These are phyloP conservation scores for Rossbeevera mucosa DNA, from an alignment of 768 basidiomycete genomes.

Conservation along the genomic window DNA sequence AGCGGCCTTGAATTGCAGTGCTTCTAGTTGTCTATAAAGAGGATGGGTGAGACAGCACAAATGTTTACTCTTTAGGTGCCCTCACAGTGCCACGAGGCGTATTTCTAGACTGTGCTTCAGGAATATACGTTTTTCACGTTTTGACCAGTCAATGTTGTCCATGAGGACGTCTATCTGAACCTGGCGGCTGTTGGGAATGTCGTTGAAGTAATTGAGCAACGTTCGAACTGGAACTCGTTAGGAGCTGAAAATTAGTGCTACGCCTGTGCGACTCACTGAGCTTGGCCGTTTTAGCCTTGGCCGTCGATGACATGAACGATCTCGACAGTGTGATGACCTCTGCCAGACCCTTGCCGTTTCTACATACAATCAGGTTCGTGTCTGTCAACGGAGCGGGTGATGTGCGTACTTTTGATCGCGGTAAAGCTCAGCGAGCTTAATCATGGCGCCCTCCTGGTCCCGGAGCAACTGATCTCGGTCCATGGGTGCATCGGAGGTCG, in stretches of 20 bases:
- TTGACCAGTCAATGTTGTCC: constrained; percentile 93
- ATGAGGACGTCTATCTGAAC: constrained; percentile 81
- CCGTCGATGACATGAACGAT: constrained; percentile 87
- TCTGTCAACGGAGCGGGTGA: not conserved
- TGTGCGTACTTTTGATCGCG: constrained; percentile 71
- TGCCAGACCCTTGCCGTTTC: constrained; percentile 81
- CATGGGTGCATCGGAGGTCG: constrained; percentile 32
- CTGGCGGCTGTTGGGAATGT: constrained; percentile 68
- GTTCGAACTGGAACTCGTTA: constrained; percentile 65
- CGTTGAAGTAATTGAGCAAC: constrained; percentile 82
- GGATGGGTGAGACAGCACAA: constrained; percentile 1
- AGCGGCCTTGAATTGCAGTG: constrained; percentile 71
- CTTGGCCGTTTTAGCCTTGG: constrained; percentile 96
- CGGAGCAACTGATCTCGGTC: constrained; percentile 58
- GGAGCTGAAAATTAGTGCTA: not conserved
- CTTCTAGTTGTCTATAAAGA: constrained; percentile 60
- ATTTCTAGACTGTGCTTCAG: constrained; percentile 92
- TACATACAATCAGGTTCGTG: constrained; percentile 28
- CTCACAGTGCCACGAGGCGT: constrained; percentile 71
- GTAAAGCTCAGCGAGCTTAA: constrained; percentile 84
- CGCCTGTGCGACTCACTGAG: constrained; percentile 52
- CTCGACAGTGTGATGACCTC: constrained; percentile 81
- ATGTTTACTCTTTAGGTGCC: not conserved
- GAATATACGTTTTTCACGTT: constrained; percentile 89
- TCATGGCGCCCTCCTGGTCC: constrained; percentile 80